Evolutionary conservation across 768 basidiomycete species (phyloP).

Genomic region (Tubosaeta sp.): DNA sequence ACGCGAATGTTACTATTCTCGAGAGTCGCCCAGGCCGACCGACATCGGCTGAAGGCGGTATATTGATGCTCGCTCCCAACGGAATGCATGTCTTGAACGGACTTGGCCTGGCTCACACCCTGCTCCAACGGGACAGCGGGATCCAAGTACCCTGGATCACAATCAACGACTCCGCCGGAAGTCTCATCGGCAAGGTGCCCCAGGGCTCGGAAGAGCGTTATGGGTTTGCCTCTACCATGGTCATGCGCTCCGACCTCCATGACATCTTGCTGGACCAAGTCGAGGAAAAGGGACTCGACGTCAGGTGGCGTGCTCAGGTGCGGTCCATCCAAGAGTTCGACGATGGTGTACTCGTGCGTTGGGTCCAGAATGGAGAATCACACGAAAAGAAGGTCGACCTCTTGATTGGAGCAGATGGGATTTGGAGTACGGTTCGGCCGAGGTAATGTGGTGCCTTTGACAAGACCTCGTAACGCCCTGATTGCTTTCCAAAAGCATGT

Average conservation of each 20-base stretch:
- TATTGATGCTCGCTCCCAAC: slow-evolving; percentile 28
- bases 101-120: slow-evolving; percentile 21
- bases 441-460: slow-evolving; percentile 9
- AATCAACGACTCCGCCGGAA: slow-evolving; percentile 21
- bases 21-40: slow-evolving; percentile 20
- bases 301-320: slow-evolving; percentile 24
- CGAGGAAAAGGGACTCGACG: slow-evolving; percentile 13
- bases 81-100: slow-evolving; percentile 27
- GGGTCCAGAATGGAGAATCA: slow-evolving; percentile 16
- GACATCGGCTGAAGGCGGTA: slow-evolving; percentile 18
- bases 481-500: slow-evolving; percentile 19
- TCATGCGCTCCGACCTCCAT: slow-evolving; percentile 29
- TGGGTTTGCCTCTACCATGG: slow-evolving; percentile 23
- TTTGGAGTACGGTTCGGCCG: slow-evolving; percentile 27
- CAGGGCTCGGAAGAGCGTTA: slow-evolving; percentile 27
- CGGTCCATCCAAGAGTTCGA: slow-evolving; percentile 20
- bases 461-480: not conserved
- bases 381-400: slow-evolving; percentile 28
- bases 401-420: slow-evolving; percentile 29
- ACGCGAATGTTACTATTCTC: slow-evolving; percentile 17
- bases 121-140: slow-evolving; percentile 21
- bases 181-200: slow-evolving; percentile 18
- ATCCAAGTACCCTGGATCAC: slow-evolving; percentile 17
- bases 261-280: slow-evolving; percentile 29
- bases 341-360: slow-evolving; percentile 25